Evolutionary conservation across 1,284 basidiomycete genomes (phyloP).

Genomic region (Ustanciosporium gigantosporum): DNA sequence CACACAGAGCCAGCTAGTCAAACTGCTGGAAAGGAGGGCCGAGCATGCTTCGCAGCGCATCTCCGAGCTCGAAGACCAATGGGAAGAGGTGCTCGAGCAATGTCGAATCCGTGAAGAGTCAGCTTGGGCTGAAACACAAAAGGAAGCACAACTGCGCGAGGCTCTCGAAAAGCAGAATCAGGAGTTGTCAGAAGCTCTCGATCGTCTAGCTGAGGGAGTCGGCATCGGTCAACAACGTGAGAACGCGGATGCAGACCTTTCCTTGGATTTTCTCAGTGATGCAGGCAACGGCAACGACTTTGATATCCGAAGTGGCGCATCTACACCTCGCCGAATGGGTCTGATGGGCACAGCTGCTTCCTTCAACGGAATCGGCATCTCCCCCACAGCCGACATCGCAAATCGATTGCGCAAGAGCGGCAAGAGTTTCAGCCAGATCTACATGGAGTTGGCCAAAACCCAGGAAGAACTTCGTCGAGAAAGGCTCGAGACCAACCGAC

Average conservation of each 20-base stretch:
- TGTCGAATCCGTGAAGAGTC: slow-evolving; percentile 71
- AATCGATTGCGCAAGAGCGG: slow-evolving; percentile 63
- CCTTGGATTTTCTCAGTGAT: background rate
- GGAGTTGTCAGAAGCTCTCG: slow-evolving; percentile 52
- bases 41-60: slow-evolving; percentile 76
- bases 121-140: slow-evolving; percentile 71
- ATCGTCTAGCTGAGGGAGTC: slow-evolving; percentile 54
- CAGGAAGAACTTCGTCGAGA: slow-evolving; percentile 80
- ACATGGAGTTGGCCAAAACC: slow-evolving; percentile 80
- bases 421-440: slow-evolving; percentile 85
- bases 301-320: slow-evolving; percentile 18
- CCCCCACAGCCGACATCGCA: slow-evolving; percentile 80
- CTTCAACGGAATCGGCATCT: slow-evolving; percentile 37
- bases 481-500: slow-evolving; percentile 61
- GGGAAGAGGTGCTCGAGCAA: slow-evolving; percentile 72
- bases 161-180: slow-evolving; percentile 62
- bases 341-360: slow-evolving; percentile 27
- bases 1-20: slow-evolving; percentile 72
- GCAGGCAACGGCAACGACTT: slow-evolving; percentile 24
- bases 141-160: slow-evolving; percentile 62
- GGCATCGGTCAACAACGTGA: slow-evolving; percentile 49
- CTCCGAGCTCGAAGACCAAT: slow-evolving; percentile 76
- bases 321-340: slow-evolving; percentile 19
- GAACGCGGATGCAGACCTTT: background rate
- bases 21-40: slow-evolving; percentile 81